Base-by-base conservation (phyloP, 805 yeast genomes). In the Wickerhamiella galacta region DNA sequence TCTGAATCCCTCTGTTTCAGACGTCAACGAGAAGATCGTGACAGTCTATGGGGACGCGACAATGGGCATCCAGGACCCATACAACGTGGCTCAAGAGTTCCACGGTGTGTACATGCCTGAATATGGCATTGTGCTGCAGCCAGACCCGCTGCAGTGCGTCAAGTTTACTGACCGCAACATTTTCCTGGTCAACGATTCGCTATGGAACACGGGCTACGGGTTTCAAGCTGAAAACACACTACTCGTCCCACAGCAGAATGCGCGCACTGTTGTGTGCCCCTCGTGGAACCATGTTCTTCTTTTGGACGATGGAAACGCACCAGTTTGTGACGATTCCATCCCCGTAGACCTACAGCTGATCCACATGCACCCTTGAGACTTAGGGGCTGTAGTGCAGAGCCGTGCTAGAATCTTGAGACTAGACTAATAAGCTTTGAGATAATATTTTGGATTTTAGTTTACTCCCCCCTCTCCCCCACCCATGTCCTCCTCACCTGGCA, bases 61-160 rank as follows among this genome's bases (percentile, higher is more conserved):
- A 6, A 33, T 48, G 20, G 48, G 48, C 7, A 25, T 37, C 22
- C 32, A 35, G 19, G 46, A 44, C 34, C 44, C 47, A 9, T 25
- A 25, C 23, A 26, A 32, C 18, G 30, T 21, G 10, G 47, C 48
- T 5, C 39, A 39, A 4, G 45, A 39, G 28, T 47, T 48, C 33
- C 39, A 40, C 23, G 47, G 44, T 3, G 40, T 46, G 9, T 22
- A 39, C 19, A 28, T 47, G 32, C 38, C 40, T 17, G 51, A 47
- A 32, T 46, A 42, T 34, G 44, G 46, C 11, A 36, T 47, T 4
- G 25, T 48, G 12, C 16, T 47, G 19, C 46, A 42, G 23, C 52
- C 52, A 4, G 48, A 46, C 37, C 53, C 53, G 2, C 33, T 45
- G 20, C 34, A 31, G 14, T 37, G 38, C 4, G 36, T 48, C 18